A percentile compares a stretch with the other conserved stretches of the same genome.
Conservation (phyloP, 192 early-diverging fungal genomes). For the Rhizoclosmatium globosum region DNA sequence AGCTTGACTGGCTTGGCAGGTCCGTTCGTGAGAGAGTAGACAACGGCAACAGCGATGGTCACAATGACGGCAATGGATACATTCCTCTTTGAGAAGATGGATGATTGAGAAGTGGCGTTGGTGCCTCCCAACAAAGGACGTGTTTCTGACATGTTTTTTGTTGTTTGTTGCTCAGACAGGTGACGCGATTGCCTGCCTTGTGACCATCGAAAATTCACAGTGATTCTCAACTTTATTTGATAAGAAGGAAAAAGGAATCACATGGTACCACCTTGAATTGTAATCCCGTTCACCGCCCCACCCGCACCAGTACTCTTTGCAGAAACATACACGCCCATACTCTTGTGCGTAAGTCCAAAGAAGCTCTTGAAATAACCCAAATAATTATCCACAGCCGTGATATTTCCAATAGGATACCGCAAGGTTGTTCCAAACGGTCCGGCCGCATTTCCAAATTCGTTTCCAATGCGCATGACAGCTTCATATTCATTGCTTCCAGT, state of each 20-base stretch:
- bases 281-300: background rate
- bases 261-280: no score
- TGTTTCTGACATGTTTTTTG: background rate
- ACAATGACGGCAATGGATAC: no score
- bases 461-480: constrained; percentile 34
- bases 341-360: constrained; percentile 36
- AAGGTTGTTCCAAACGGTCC: constrained; percentile 15
- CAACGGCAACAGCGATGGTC: no score
- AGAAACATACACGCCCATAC: constrained; percentile 11
- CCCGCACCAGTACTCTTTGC: background rate
- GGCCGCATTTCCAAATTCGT: constrained; percentile 29
- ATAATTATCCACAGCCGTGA: constrained; percentile 42
- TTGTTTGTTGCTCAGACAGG: no score
- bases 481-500: constrained; percentile 29
- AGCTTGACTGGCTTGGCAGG: background rate
- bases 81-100: no score
- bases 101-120: background rate
- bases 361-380: constrained; percentile 40
- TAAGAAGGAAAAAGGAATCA: no score
- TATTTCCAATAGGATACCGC: constrained; percentile 41
- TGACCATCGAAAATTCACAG: no score
- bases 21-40: background rate
- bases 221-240: no score
- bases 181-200: no score
- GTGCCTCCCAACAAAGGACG: no score